Base-by-base conservation (phyloP, 441 rosid species). In the Omphalea diandra region DNA sequence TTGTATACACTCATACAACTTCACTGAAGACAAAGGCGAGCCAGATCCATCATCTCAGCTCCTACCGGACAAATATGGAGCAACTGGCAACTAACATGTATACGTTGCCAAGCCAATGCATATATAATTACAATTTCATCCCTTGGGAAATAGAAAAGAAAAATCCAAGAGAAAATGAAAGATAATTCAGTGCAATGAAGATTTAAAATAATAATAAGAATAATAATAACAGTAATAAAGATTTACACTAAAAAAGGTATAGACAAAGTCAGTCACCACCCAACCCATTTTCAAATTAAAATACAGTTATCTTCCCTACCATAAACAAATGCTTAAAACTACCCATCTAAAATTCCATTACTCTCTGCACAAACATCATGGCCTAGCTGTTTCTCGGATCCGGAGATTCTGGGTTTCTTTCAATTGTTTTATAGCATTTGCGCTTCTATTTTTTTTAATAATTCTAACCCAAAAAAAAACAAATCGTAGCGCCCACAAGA, bases 321-420 rank as follows among this genome's bases (percentile, higher is more conserved):
- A 65, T 68, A 75, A 78, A 70, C 76, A 80, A 80, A 76, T 75
- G 59, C 75, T 36, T 65, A 74, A 79, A 69, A 55, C 76, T 46
- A 65, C 73, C 75, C 73, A 71, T 66, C 77, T 66, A 79, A 83
- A 77, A 75, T 79, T 82, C 86, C 83, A 79, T 73, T 77, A n/a
- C 78, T 76, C 80, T 77, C 77, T 70, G 80, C 81, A 74, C 78
- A 70, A 75, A 72, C 89, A 74, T 82, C 83, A 79, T 88, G 90
- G 88, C 86, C 86, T 81, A 83, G 88, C 88, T 88, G 93, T 86
- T 79, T 85, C 93, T 88, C 83, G 90, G 93, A 88, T 88, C 93
- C 90, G 77, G 85, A 82, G 90, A 83, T 83, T 88, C 89, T 83
- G 86, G 83, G 82, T 74, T 80, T 74, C 77, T 83, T 76, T 77